Conservation (phyloP, 2,329 filamentous ascomycete genomes). For the Berkeleyomyces basicola region DNA sequence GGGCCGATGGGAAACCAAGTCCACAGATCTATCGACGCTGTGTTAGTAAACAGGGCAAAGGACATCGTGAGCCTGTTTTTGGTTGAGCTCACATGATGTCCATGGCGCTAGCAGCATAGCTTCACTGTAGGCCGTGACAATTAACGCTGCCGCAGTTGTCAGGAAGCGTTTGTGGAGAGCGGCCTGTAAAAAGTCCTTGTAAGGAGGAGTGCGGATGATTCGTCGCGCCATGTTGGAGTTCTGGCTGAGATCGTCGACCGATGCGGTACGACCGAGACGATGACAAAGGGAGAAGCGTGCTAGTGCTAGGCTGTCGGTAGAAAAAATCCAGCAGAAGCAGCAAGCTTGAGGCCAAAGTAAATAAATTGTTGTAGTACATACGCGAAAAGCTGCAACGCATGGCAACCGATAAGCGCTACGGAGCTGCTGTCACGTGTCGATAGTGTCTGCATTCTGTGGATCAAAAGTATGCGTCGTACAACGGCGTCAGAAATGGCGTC, state of each 20-base stretch:
- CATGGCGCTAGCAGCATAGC: conserved; percentile 54
- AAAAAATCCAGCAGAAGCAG: neutral
- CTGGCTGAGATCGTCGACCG: neutral
- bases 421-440: conserved; percentile 9
- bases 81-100: conserved; percentile 42
- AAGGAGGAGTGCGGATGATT: conserved; percentile 36
- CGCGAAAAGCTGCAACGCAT: conserved; percentile 12
- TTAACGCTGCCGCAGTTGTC: conserved; percentile 52
- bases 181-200: conserved; percentile 83
- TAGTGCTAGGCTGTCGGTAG: neutral
- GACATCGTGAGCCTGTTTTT: neutral
- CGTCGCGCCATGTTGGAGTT: conserved; percentile 6
- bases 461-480: neutral
- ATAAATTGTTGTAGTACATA: conserved; percentile 6
- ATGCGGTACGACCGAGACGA: neutral
- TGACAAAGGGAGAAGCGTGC: neutral
- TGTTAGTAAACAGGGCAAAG: conserved; percentile 1
- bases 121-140: conserved; percentile 56
- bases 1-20: conserved; percentile 68
- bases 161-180: conserved; percentile 76
- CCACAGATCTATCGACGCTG: conserved; percentile 50
- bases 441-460: neutral
- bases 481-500: neutral
- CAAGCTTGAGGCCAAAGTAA: conserved; percentile 8
- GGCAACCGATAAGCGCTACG: conserved; percentile 8